Evolutionary conservation across 768 basidiomycete genomes (phyloP), one percentile per base, ranked within the genome.

Genomic region (Boletus rufocinnamomeus): DNA sequence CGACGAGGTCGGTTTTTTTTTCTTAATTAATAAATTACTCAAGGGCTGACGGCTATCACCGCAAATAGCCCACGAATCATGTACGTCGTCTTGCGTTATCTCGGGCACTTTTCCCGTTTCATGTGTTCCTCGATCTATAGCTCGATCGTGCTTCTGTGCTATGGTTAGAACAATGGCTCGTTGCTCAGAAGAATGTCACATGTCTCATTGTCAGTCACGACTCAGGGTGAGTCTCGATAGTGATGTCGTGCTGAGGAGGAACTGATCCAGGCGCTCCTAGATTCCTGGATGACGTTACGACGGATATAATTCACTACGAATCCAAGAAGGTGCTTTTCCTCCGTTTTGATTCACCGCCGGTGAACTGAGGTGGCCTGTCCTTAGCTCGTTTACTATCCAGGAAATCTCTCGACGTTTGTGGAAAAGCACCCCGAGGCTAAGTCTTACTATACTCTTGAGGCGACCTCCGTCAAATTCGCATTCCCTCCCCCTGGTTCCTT

Each of bases 221-320:
- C 78, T 95, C 94, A 66, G 89, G 93, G 90, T 90, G 59, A 61
- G 87, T 76, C n/a, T n/a, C 32, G 44, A 38, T 59, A 34, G 51
- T 50, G 38, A 44, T 59, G 28, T 48, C 48, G 47, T 47, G 37
- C 9, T 60, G 49, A 57, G 59, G 50, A 61, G 50, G 48, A 14
- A 38, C 49, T 52, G 51, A 60, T 45, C 16, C 32, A n/a, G 59
- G 19, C n/a, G 45, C 23, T 27, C 46, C 21, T 54, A 92, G 90
- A 58, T 98, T 98, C 79, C 80, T 98, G 67, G 95, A 98, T 77
- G 88, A 90, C 75, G 86, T 97, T 54, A 95, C 95, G 58, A 93
- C 95, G 63, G 95, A 98, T 75, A 93, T 98, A 68, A 94, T 98
- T 62, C 95, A 97, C 79, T 98, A 97, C 77, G 95, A 97, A 78